phyloP scores from a whole-genome alignment of 2,329 filamentous ascomycete genomes.

The Botryotinia globosa region DNA sequence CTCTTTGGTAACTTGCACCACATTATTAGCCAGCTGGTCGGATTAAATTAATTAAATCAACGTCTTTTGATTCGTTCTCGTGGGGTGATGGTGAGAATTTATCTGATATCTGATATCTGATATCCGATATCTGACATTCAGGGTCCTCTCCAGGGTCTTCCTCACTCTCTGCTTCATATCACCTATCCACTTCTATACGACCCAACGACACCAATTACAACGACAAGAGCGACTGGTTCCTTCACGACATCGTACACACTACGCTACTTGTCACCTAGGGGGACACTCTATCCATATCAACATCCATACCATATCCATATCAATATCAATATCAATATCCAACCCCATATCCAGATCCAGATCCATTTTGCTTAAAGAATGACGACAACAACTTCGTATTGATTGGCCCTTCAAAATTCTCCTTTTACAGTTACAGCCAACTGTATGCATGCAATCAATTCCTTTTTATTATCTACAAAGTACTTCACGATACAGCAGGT shows the following conservation, averaged over 20 bases:
- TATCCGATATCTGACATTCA: no score
- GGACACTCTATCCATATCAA: background rate
- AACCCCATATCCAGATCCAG: no score
- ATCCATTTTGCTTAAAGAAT: background rate
- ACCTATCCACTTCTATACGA: background rate
- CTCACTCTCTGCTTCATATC: background rate
- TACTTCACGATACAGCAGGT: background rate
- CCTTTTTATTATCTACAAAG: background rate
- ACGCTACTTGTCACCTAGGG: no score
- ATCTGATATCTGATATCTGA: background rate
- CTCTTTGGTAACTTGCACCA: background rate
- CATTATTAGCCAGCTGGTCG: background rate
- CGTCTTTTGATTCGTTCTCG: conserved; percentile 6
- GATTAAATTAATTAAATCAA: background rate
- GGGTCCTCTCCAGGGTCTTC: background rate
- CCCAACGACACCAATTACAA: background rate
- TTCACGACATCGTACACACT: no score
- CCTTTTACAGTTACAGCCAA: background rate
- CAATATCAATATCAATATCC: background rate
- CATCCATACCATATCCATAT: no score
- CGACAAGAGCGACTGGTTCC: no score
- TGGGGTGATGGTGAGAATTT: background rate
- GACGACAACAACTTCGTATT: conserved; percentile 5
- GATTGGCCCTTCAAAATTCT: background rate
- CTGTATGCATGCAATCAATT: background rate